Conservation (phyloP, 176 grass and related monocot genomes). For the Alopecurus myosuroides region DNA sequence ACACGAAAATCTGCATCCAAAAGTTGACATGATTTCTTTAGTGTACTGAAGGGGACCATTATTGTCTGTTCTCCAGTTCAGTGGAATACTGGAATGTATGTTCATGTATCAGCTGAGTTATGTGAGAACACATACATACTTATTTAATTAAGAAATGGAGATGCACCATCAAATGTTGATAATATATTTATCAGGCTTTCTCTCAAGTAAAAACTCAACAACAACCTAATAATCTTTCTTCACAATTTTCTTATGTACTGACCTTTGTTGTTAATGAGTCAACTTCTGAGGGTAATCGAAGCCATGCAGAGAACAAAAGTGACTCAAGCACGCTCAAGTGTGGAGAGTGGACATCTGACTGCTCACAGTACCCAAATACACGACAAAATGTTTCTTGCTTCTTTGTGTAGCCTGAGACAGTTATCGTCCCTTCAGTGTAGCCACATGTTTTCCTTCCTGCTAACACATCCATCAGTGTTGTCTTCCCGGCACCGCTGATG, state of each 20-base stretch:
- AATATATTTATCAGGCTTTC: not conserved
- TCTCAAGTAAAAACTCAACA: not conserved
- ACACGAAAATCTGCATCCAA: not conserved
- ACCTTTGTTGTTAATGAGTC: constrained; percentile 33
- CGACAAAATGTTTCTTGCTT: constrained; percentile 40
- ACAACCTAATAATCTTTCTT: not conserved
- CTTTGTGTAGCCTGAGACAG: constrained; percentile 23
- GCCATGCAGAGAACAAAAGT: constrained; percentile 33
- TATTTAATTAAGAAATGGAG: not conserved
- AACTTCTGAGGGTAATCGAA: constrained; percentile 25
- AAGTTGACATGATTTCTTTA: not conserved
- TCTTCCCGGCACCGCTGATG: constrained; percentile 34
- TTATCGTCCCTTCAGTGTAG: constrained; percentile 25
- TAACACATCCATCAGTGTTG: constrained; percentile 30
- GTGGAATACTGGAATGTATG: not conserved
- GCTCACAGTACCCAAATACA: constrained; percentile 35
- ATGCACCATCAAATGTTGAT: not conserved
- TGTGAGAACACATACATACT: not conserved
- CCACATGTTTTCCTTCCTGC: constrained; percentile 37
- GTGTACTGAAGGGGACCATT: not conserved
- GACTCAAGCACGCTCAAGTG: constrained; percentile 33
- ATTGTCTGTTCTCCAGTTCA: not conserved
- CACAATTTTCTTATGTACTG: not conserved
- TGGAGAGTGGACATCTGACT: constrained; percentile 21
- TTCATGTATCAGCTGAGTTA: not conserved